Conservation (phyloP, 495 filamentous ascomycete genomes). For the Oidiodendron maius region DNA sequence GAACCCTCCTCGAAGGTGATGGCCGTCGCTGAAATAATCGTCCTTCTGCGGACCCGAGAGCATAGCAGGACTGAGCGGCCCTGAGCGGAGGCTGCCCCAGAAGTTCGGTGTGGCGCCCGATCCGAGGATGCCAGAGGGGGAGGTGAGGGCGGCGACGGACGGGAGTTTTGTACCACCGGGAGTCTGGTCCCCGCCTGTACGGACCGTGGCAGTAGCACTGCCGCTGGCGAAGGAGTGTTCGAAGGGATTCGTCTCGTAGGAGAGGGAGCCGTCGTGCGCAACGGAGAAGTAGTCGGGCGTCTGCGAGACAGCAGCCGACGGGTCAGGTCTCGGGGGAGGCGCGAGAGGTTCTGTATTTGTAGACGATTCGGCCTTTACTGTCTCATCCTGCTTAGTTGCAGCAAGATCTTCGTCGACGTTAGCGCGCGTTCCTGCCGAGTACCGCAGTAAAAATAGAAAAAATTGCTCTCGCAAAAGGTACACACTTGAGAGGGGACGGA, state of each 20-base stretch:
- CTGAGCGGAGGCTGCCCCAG: conserved; percentile 85
- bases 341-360: conserved; percentile 49
- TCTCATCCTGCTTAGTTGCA: conserved; percentile 1
- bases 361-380: conserved; percentile 27
- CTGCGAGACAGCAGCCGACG: conserved; percentile 43
- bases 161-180: conserved; percentile 88
- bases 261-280: conserved; percentile 50
- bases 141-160: conserved; percentile 85
- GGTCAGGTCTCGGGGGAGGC: conserved; percentile 75
- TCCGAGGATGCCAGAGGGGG: conserved; percentile 73
- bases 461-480: too few relatives aligned
- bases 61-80: conserved; percentile 96
- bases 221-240: conserved; percentile 80
- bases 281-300: conserved; percentile 76
- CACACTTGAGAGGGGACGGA: not conserved
- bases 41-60: conserved; percentile 70
- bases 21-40: conserved; percentile 69
- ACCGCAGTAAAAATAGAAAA: not conserved
- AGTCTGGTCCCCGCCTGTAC: conserved; percentile 55
- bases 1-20: conserved; percentile 76
- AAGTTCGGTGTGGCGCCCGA: conserved; percentile 63
- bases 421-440: not conserved
- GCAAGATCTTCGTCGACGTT: conserved; percentile 6
- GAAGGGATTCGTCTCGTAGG: conserved; percentile 91
- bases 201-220: conserved; percentile 11